Evolutionary conservation across 148 eudicot genomes (phyloP).

Genomic region (Diospyros kaki): DNA sequence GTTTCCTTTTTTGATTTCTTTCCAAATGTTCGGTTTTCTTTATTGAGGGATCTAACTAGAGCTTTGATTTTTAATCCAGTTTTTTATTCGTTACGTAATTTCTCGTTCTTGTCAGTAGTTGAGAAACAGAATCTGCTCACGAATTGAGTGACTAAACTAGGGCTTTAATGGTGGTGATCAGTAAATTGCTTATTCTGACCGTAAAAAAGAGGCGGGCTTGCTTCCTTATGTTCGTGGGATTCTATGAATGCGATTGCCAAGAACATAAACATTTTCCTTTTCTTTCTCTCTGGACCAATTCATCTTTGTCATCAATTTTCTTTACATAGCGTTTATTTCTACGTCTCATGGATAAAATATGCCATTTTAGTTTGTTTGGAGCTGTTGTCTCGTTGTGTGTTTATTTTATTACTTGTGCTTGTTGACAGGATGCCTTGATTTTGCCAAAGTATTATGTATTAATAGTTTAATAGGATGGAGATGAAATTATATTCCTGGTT

Average conservation of each 20-base stretch:
- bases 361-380: not conserved
- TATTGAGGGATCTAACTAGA: not conserved
- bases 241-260: no score
- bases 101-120: not conserved
- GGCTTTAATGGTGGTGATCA: constrained; percentile 3
- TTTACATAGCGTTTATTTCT: no score
- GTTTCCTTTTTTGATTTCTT: not conserved
- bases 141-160: not conserved
- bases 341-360: not conserved
- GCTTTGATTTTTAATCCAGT: not conserved
- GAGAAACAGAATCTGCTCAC: not conserved
- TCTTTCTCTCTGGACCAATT: not conserved
- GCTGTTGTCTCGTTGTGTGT: constrained; percentile 1
- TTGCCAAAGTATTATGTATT: not conserved
- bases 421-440: constrained; percentile 11
- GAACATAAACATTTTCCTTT: not conserved
- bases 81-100: not conserved
- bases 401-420: not conserved
- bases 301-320: no score
- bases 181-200: not conserved
- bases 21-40: not conserved
- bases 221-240: no score
- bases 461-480: not conserved
- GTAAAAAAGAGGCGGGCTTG: not conserved
- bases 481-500: constrained; percentile 3